Base-by-base conservation (phyloP, 2,329 filamentous ascomycete species). In the Zymoseptoria pseudotritici region DNA sequence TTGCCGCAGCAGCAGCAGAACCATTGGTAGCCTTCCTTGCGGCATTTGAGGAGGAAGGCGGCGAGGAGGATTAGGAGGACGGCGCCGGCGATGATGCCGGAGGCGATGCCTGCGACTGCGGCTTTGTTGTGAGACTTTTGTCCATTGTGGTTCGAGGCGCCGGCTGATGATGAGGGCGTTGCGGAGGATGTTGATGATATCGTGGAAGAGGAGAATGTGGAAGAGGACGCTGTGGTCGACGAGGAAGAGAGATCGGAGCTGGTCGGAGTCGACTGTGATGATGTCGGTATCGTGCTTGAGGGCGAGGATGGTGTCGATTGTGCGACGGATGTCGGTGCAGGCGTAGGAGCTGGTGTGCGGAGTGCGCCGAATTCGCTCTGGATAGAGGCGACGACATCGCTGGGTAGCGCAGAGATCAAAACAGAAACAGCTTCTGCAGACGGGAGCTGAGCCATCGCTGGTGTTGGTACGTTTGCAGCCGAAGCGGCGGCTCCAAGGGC, bases 21-120 rank as follows among this genome's bases (percentile, higher is more conserved):
- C 13, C 36, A 46, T 46, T 46, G 36, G 36, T 46, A 46, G 36
- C 64, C 60, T 61, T 65, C 61, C 50, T 56, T 53, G 20, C 57
- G 58, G 42, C 65, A 58, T 24, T 56, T 58, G 22, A 62, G 20
- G 22, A 68, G 56, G 50, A 66, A 60, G 21, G 62, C 52, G 17
- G 55, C 61, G 11, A 49, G 57, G 24, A 67, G 55, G 17, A 63
- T 53, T 36, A 66, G 54, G 26, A 67, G 55, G 21, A 66, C 60
- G 11, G 63, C 62, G 19, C 63, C 65, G 7, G 65, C 65, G 49
- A 59, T 58, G 9, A 62, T 60, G 53, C 66, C 65, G 19, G 64
- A 61, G 19, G 62, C 62, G 3, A 68, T 63, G 26, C 66, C 66
- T 24, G 63, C 65, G 20, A 68, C 52, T 19, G 62, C 49, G 50